Evolutionary conservation across 306 rosid genomes (phyloP), one percentile per base, ranked within the genome.

Genomic region (Prunus mongolica): DNA sequence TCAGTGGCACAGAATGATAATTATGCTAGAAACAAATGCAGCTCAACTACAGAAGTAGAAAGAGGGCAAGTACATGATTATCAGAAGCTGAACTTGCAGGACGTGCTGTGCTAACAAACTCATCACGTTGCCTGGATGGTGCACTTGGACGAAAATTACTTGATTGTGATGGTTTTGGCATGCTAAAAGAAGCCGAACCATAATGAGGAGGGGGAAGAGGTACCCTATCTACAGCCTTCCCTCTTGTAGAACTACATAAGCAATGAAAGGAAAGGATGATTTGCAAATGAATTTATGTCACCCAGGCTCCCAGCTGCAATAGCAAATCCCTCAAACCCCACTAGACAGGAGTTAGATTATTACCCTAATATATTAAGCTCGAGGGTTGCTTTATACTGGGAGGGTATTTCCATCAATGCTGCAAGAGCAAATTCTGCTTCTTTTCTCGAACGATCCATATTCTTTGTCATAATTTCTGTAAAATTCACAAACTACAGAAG

Each of bases 371-470:
- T 46, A 79, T 74, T 75, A 32, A 88, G 96, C 87, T 92, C 99
- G 15, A 89, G 77, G 19, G 96, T 96, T 75, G 98, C 96, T 82
- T 89, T 91, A 66, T 96, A 96, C 82, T 96, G 99, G 52, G 93
- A 79, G 47, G 97, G 99, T 83, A 96, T 93, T 83, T 96, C 98
- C 96, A 92, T 96, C 83, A 96, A 78, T 16, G 98, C 93, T 74
- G 90, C 69, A 57, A 91, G 97, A 69, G 98, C 93, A 81, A 96
- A 92, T 67, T 89, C 98, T 2, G 98, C 72, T 86, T 96, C 99
- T 83, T 96, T 96, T 78, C 91, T 84, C 27, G 96, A 79, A 20
- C 81, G 86, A 57, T 91, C 89, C 83, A 77, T 84, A 73, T 86
- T 87, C 87, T 93, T 92, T 55, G 89, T 87, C 99, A 96, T 92